Conservation (phyloP, 2,329 filamentous ascomycete species). For the Colletotrichum tropicale region DNA sequence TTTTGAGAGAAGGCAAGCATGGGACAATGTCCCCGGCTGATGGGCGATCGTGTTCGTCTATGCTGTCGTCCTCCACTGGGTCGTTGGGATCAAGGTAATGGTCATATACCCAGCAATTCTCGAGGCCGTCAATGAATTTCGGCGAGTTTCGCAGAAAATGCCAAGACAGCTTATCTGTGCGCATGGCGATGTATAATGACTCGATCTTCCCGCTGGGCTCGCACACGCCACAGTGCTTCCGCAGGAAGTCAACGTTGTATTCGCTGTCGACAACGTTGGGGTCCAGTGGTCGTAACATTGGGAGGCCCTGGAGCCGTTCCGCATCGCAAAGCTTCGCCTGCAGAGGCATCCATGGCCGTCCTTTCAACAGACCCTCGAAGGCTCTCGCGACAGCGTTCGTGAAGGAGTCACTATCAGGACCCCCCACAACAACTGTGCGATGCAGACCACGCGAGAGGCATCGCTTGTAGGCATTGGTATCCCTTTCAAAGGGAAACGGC, state of each 20-base stretch:
- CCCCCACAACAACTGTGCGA: conserved; percentile 58
- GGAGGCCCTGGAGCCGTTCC: conserved; percentile 56
- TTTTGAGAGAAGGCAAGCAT: conserved; percentile 47
- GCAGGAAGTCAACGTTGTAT: conserved; percentile 58
- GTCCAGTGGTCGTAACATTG: conserved; percentile 63
- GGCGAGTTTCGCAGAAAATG: conserved; percentile 52
- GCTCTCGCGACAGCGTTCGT: conserved; percentile 50
- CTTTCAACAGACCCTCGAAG: conserved; percentile 54
- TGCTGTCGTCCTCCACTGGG: conserved; percentile 37
- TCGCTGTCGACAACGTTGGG: conserved; percentile 40
- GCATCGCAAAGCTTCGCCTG: conserved; percentile 63
- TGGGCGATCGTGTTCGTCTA: conserved; percentile 40
- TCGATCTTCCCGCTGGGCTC: conserved; percentile 60
- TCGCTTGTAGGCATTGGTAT: conserved; percentile 65
- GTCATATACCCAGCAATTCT: conserved; percentile 60
- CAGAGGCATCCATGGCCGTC: conserved; percentile 61
- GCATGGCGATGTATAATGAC: conserved; percentile 65
- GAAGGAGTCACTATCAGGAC: conserved; percentile 54
- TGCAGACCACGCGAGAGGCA: conserved; percentile 65
- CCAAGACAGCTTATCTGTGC: conserved; percentile 60
- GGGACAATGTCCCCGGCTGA: conserved; percentile 53
- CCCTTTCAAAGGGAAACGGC: conserved; percentile 66
- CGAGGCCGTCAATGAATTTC: conserved; percentile 55
- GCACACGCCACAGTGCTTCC: conserved; percentile 59
- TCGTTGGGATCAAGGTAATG: conserved; percentile 49